Conservation (phyloP, 306 rosid genomes). For the Quercus engelmannii region DNA sequence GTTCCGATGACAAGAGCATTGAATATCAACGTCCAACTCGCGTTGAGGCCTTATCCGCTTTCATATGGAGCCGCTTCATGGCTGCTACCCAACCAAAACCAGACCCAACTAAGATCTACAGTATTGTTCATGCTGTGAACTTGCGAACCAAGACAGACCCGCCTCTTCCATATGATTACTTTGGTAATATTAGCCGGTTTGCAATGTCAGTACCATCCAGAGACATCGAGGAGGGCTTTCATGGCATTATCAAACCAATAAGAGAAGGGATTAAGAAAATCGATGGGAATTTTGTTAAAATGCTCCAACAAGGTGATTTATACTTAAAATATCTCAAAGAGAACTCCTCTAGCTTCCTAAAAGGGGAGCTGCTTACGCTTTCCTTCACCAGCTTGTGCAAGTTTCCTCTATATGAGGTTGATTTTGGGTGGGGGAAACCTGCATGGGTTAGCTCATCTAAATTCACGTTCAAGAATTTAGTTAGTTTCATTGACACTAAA, state of each 20-base stretch:
- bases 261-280: slow-evolving; percentile 15
- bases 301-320: background rate
- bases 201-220: background rate
- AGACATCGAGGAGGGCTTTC: background rate
- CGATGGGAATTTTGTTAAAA: background rate
- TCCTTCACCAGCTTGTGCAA: slow-evolving; percentile 1
- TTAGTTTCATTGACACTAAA: slow-evolving; percentile 13
- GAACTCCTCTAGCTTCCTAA: background rate
- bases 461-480: slow-evolving; percentile 3
- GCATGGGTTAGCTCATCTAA: slow-evolving; percentile 27
- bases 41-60: slow-evolving; percentile 31
- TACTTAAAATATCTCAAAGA: background rate
- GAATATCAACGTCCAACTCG: background rate
- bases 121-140: slow-evolving; percentile 28
- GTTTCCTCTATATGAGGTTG: slow-evolving; percentile 21
- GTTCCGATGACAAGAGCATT: background rate
- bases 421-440: slow-evolving; percentile 48
- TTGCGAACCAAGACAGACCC: slow-evolving; percentile 34
- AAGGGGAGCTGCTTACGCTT: background rate
- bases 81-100: background rate
- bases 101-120: background rate
- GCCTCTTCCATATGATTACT: slow-evolving; percentile 24
- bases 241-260: slow-evolving; percentile 4
- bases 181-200: slow-evolving; percentile 21
- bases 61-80: slow-evolving; percentile 32